Evolutionary conservation across 805 yeast genomes (phyloP), one percentile per base, ranked within the genome.

Genomic region (Monosporozyma solicola): DNA sequence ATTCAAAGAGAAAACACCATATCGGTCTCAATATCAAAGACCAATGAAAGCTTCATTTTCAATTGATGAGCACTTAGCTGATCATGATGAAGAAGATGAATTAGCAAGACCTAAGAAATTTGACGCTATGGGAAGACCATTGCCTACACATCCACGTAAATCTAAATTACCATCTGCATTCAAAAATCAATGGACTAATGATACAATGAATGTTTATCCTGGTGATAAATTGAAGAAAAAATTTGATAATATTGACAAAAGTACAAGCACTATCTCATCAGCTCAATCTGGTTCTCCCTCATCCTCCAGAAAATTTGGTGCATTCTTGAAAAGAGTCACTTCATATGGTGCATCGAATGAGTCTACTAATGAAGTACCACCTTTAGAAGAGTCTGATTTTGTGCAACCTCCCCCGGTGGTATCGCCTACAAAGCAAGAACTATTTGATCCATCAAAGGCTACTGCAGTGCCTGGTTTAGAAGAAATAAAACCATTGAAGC

Each of bases 81-180:
- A 43, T 13, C 46, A 43, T 43, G 46, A 43, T 2, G 48, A 32
- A 22, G 51, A 49, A 16, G 49, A 48, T 10, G 46, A 25, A 5
- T 41, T 43, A 13, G 48, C 35, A n/a, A 51, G 45, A 13, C 33
- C 35, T 2, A 52, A 45, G 51, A 65, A 61, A 45, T 63, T 70
- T 33, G 78, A 74, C 53, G 67, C 61, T 0, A 68, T 67, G 35
- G 78, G 77, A 0, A 73, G 78, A 57, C 76, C 75, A 6, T 66
- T 80, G 8, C 85, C 84, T 2, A 66, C 78, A 3, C 83, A 79
- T 59, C 83, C 83, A 2, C 63, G 62, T 25, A 61, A 53, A 48
- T 74, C 83, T 2, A 73, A 69, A 35, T 61, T 76, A 15, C 82
- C 82, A 5, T 73, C 83, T 2, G 81, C 82, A 0, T 66, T 80